Evolutionary conservation across 192 early-diverging fungal species (phyloP), one percentile per base, ranked within the genome.

Genomic region (Entomortierella parvispora): DNA sequence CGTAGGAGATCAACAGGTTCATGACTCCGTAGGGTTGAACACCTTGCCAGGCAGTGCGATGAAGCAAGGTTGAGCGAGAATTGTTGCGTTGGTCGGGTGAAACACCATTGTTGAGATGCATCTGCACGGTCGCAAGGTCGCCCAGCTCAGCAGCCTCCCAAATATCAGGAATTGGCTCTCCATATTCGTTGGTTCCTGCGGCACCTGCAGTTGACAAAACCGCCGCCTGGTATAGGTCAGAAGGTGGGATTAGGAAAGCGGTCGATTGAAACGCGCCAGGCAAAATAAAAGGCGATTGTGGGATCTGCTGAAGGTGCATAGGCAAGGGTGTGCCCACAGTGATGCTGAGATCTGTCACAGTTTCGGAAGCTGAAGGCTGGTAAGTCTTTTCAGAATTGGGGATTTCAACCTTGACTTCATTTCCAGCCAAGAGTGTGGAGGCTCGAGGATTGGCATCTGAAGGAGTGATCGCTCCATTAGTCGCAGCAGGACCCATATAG

Each of bases 351-450:
- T 72, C 62, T n/a, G 43, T 46, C 15, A 49, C 40, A 7, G 62
- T 52, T 20, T 65, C 71, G 12, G 43, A 47, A 0, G 63, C 54
- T 15, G 61, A 50, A 8, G 69, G 69, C 17, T 71, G 61, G 20
- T 71, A 63, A 1, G 61, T 57, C 20, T 11, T 71, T 0, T 29
- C 54, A 4, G 69, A 71, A 34, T 71, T 71, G 28, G 69, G 69
- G 50, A 71, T 71, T 54, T 71, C 69, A 0, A 71, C 69, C 46
- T 71, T 71, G 23, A 63, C 56, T 3, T 46, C 52, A 7, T 45
- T 31, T 4, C 34, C 34, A 29, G 20, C 43, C 15, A 17, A 17
- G 7, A 25, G 10, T 51, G 22, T 6, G 17, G 20, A 61, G 17
- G 9, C 3, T 17, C 17, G 44, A 8, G 1, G 17, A 29, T 20